These are phyloP conservation scores for Stephanodiscus triporus DNA, from an alignment of 108 stramenopile genomes.

Conservation along the genomic window DNA sequence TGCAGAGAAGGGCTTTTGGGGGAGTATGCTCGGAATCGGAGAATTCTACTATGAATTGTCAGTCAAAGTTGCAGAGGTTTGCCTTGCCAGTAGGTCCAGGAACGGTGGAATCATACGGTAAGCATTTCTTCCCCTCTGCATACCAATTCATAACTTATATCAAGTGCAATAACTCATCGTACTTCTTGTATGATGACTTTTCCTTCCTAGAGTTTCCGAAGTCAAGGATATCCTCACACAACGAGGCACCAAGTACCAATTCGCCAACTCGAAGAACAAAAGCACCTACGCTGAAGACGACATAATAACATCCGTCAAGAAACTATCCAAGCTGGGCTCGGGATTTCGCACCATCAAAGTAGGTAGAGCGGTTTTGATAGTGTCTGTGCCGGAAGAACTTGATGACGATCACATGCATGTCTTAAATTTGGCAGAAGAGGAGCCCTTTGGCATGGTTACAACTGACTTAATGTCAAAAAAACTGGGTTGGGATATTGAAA, in stretches of 20 bases:
- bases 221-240: slow-evolving; percentile 67
- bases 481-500: slow-evolving; percentile 66
- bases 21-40: slow-evolving; percentile 67
- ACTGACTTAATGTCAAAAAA: slow-evolving; percentile 52
- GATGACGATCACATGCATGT: slow-evolving; percentile 86
- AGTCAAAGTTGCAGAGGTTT: slow-evolving; percentile 95
- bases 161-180: not conserved
- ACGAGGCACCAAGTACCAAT: slow-evolving; percentile 62
- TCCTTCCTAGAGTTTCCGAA: slow-evolving; percentile 58
- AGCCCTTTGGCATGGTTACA: slow-evolving; percentile 55
- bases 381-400: slow-evolving; percentile 84
- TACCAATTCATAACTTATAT: not conserved
- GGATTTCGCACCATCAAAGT: slow-evolving; percentile 84
- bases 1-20: slow-evolving; percentile 83
- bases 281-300: slow-evolving; percentile 67
- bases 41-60: slow-evolving; percentile 99
- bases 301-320: slow-evolving; percentile 77
- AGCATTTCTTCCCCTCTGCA: not conserved
- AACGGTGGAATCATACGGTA: slow-evolving; percentile 96
- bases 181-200: not conserved
- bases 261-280: slow-evolving; percentile 41
- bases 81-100: slow-evolving; percentile 81
- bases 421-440: slow-evolving; percentile 68
- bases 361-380: slow-evolving; percentile 74
- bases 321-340: slow-evolving; percentile 75